Percentiles rank a stretch among this genome's conserved stretches.
Evolutionary conservation across 805 yeast species (phyloP).

Genomic region (Cyberlindnera amylophila): DNA sequence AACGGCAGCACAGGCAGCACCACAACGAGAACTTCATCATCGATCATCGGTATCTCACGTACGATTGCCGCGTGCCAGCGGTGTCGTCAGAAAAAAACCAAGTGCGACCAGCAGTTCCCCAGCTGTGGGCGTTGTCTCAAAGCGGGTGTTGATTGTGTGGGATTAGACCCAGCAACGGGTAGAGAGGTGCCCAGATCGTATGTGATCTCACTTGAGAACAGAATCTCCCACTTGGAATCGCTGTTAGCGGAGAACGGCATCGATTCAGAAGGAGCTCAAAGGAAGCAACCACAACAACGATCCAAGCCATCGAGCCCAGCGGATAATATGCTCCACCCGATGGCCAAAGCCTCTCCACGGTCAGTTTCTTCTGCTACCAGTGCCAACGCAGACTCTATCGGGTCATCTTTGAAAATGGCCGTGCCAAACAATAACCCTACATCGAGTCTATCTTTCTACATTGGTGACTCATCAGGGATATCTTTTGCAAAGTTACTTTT

Average conservation of each 20-base stretch:
- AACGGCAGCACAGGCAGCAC: not conserved
- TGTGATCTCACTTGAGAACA: conserved; percentile 66
- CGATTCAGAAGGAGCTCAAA: conserved; percentile 26
- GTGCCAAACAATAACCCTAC: conserved; percentile 14
- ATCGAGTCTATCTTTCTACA: conserved; percentile 29
- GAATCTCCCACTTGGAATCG: conserved; percentile 52
- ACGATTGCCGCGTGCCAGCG: conserved; percentile 83
- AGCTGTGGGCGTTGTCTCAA: conserved; percentile 52
- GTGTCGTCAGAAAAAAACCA: conserved; percentile 66
- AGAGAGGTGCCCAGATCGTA: conserved; percentile 81
- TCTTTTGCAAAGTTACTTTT: conserved; percentile 75
- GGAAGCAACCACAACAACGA: too few species aligned
- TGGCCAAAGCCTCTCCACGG: conserved; percentile 4
- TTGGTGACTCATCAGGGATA: conserved; percentile 55
- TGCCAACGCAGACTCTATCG: conserved; percentile 18
- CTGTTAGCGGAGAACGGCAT: conserved; percentile 43
- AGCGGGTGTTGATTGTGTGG: conserved; percentile 71
- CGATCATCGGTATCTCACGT: conserved; percentile 46
- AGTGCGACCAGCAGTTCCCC: conserved; percentile 58
- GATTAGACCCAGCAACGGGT: conserved; percentile 85
- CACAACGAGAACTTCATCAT: conserved; percentile 16
- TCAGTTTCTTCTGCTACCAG: conserved; percentile 7
- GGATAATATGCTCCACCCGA: not conserved
- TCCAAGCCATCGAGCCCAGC: conserved; percentile 1
- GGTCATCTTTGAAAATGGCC: conserved; percentile 21